Evolutionary conservation across 2,329 filamentous ascomycete genomes (phyloP), one percentile per base, ranked within the genome.

Genomic region (Torrubiellomyces zombiae): DNA sequence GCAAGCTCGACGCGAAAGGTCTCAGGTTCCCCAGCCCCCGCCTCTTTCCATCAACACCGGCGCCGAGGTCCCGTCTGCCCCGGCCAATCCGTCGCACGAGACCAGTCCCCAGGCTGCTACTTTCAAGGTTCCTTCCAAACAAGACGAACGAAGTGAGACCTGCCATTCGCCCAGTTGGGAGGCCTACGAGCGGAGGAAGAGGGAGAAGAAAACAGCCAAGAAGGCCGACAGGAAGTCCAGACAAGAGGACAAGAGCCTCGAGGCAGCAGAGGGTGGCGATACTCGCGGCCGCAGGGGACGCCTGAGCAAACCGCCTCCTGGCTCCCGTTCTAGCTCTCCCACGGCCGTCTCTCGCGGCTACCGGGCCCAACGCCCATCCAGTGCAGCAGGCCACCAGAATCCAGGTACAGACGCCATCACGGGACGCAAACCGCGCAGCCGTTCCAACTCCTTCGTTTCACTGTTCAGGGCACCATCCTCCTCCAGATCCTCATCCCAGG

Each of bases 151-250:
- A 15, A 37, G 35, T 5, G 47, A 49, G 0, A 65, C 71, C 27
- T 74, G 68, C 32, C 63, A 69, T 28, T 73, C 68, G 2, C 68
- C 68, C 2, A 69, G 59, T 28, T 73, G 68, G 68, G 66, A 70
- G 32, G 58, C 63, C 13, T 65, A 65, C 35, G 55, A 56, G 3
- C 55, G 58, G 12, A 59, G 53, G 34, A 67, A 62, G 36, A 62
- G 57, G 38, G 61, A 66, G 32, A 65, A 60, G 40, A 64, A 60
- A 37, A 46, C 57, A 30, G 43, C 38, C 13, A 40, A 42, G 18
- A 48, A 54, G 20, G 46, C 35, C 21, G 35, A 46, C 7, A 45
- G 55, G 26, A 28, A 33, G 9, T 24, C 24, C n/a, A 20, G 26
- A n/a, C 26, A 30, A 25, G 24, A 27, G 28, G 30, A 27, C 18